Evolutionary conservation across 164 flowering plant species (phyloP).

Genomic region (Annona squamosa): DNA sequence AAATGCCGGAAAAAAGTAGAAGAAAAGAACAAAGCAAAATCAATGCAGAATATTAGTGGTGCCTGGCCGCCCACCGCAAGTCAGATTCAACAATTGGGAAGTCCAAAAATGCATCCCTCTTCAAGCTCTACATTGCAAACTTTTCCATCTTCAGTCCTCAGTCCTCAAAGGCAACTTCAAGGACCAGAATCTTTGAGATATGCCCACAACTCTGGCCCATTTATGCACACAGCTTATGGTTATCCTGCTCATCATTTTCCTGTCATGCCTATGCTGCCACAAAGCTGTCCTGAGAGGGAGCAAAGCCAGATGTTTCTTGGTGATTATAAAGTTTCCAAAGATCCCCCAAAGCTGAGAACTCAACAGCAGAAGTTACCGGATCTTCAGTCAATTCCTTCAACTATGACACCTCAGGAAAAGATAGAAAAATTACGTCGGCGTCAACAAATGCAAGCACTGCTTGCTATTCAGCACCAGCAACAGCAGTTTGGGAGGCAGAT

Average conservation of each 20-base stretch:
- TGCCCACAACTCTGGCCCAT: conserved; percentile 30
- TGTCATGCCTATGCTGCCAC: conserved; percentile 25
- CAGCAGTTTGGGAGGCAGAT: conserved; percentile 45
- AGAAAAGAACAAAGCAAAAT: conserved; percentile 13
- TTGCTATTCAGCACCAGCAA: conserved; percentile 81
- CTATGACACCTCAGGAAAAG: conserved; percentile 89
- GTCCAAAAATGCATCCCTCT: conserved; percentile 18
- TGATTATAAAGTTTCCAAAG: conserved; percentile 29
- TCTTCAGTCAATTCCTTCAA: conserved; percentile 22
- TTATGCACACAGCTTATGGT: conserved; percentile 26
- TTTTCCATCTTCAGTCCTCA: conserved; percentile 28
- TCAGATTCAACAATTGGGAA: conserved; percentile 30
- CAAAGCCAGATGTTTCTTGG: conserved; percentile 25
- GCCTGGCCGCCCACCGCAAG: conserved; percentile 30
- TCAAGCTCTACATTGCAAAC: conserved; percentile 25
- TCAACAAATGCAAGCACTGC: conserved; percentile 83
- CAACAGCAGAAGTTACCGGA: conserved; percentile 20
- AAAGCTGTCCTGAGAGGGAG: conserved; percentile 24
- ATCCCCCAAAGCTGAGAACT: conserved; percentile 15
- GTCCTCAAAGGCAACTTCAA: conserved; percentile 29
- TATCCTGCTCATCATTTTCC: conserved; percentile 30
- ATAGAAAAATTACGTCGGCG: conserved; percentile 78
- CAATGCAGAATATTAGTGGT: conserved; percentile 24
- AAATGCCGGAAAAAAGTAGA: conserved; percentile 24
- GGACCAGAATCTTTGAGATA: conserved; percentile 29